Evolutionary conservation across 2,329 filamentous ascomycete species (phyloP).

Genomic region (Metarhizium humberi): DNA sequence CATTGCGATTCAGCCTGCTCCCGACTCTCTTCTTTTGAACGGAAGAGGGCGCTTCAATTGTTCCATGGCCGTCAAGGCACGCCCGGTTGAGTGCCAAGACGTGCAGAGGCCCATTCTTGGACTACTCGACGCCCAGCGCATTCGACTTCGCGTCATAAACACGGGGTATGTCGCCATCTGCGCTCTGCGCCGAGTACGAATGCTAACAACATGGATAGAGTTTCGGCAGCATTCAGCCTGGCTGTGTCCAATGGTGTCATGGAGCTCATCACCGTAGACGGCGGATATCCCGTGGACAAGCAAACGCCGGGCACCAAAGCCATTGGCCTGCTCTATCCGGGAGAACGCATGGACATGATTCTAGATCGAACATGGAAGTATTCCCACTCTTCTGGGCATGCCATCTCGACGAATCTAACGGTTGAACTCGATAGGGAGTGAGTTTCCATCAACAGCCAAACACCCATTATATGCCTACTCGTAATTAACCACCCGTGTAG

Average conservation of each 20-base stretch:
- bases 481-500: neutral
- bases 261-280: constrained; percentile 12
- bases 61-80: constrained; percentile 11
- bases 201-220: neutral
- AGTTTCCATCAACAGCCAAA: neutral
- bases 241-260: constrained; percentile 4
- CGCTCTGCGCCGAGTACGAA: too few species aligned
- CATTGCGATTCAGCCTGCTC: constrained; percentile 22
- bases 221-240: constrained; percentile 6
- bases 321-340: constrained; percentile 13
- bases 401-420: neutral
- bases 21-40: constrained; percentile 31
- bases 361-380: neutral
- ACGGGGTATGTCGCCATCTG: constrained; percentile 7
- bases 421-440: constrained; percentile 10
- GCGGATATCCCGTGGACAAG: constrained; percentile 6
- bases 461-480: too few species aligned
- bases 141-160: constrained; percentile 11
- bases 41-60: constrained; percentile 17
- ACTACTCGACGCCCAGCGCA: constrained; percentile 5
- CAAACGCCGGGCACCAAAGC: constrained; percentile 7
- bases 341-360: constrained; percentile 13
- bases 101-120: constrained; percentile 5
- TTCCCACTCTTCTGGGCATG: too few species aligned
- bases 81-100: constrained; percentile 7